Base-by-base conservation (phyloP, 345 rosid genomes). In the Ailanthus altissimus region DNA sequence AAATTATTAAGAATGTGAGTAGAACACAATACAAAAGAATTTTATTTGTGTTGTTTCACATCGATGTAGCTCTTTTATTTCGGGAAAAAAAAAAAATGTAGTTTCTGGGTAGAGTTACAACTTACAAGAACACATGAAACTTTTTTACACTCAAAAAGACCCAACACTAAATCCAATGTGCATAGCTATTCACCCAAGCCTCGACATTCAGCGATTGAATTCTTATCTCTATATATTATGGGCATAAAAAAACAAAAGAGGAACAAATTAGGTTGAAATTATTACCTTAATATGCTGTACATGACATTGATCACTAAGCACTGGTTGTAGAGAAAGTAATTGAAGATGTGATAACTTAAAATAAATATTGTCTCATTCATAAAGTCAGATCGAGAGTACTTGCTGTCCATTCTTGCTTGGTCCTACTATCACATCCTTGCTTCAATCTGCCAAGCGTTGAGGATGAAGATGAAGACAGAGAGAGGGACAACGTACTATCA, bases 361-460 rank as follows among this genome's bases (percentile, higher is more conserved):
- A 89, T 77, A 67, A n/a, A n/a, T 25, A 26, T 77, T 78, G 79
- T 79, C 88, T 56, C 84, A 86, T 90, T 92, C 97, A 90, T 70
- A 92, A 80, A 89, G 97, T 90, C 87, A 92, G 98, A 88, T 94
- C 94, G 75, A 86, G 92, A 80, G 90, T 85, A 92, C 93, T 90
- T 77, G 89, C 83, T 13, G 74, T 82, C 73, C 83, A 75, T 70
- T 76, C 76, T 50, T 46, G 67, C 85, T 83, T 83, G 53, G 67
- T 79, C 63, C 72, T 79, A 70, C 70, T 42, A 54, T 72, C 58
- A 76, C 78, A 77, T 79, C 62, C 76, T 74, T 79, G 81, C 79
- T 79, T 79, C 83, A 78, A 79, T 77, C 77, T 71, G 46, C 66
- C 82, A 47, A 51, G 81, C 85, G 85, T 90, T 45, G 91, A 81